A percentile compares a stretch with the other conserved stretches of the same genome.
These are phyloP conservation scores for Stemphylium lycopersici DNA, from an alignment of 2,329 filamentous ascomycete genomes.

Conservation along the genomic window DNA sequence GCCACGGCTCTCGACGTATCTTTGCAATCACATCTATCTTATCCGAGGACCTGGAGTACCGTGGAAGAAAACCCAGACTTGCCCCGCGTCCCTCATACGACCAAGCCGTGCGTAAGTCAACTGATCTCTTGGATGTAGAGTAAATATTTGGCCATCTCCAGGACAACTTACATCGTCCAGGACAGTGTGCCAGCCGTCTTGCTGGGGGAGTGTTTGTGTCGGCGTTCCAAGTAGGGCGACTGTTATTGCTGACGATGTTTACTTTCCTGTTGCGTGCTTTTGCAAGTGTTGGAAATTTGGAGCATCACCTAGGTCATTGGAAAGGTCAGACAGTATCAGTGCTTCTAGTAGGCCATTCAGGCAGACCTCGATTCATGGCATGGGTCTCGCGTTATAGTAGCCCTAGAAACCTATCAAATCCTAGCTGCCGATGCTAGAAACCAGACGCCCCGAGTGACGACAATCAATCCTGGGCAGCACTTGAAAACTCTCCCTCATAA, in stretches of 20 bases:
- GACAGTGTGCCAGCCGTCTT: neutral
- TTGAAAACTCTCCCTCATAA: slow-evolving; percentile 37
- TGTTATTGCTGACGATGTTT: neutral
- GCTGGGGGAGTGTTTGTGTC: neutral
- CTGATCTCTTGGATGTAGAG: neutral
- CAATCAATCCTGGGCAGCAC: slow-evolving; percentile 26
- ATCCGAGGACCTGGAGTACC: slow-evolving; percentile 3
- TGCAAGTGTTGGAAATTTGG: too few relatives aligned
- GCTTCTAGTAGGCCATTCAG: too few relatives aligned
- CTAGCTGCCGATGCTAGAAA: neutral
- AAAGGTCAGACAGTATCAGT: too few relatives aligned
- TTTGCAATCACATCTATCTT: neutral
- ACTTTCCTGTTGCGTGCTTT: too few relatives aligned
- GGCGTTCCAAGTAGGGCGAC: neutral
- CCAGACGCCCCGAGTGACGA: neutral
- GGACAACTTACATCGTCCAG: neutral
- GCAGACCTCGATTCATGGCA: too few relatives aligned
- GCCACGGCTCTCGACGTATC: neutral
- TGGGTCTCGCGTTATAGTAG: neutral
- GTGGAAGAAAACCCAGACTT: slow-evolving; percentile 1
- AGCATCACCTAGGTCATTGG: too few relatives aligned
- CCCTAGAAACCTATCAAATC: neutral
- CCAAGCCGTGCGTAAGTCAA: slow-evolving; percentile 4
- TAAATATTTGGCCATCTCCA: neutral
- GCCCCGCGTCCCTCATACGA: neutral